Percentiles rank a stretch among this genome's conserved stretches.
Evolutionary conservation across 345 rosid genomes (phyloP).

Genomic region (Acer negundo): DNA sequence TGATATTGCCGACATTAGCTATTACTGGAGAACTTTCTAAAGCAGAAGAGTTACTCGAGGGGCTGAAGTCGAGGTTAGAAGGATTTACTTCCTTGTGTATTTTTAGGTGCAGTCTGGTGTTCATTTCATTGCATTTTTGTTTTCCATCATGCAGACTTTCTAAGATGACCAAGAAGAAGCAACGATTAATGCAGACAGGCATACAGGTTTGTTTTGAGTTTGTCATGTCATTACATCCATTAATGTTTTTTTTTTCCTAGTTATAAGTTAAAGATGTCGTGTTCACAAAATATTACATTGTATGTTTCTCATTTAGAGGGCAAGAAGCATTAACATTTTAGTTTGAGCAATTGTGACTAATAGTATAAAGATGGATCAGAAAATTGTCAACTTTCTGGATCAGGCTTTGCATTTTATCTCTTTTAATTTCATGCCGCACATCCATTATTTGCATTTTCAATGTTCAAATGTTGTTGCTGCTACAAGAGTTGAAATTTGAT

Average conservation of each 20-base stretch:
- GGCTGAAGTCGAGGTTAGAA: constrained; percentile 67
- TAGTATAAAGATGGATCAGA: background rate
- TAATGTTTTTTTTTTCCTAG: background rate
- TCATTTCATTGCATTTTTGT: constrained; percentile 15
- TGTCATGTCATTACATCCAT: too few relatives aligned
- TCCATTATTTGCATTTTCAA: background rate
- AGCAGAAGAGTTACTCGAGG: constrained; percentile 68
- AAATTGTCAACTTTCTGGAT: background rate
- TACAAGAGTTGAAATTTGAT: too few relatives aligned
- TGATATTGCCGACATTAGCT: constrained; percentile 81
- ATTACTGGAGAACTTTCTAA: constrained; percentile 57
- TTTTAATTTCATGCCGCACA: background rate
- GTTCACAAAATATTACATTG: background rate
- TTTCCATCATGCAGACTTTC: constrained; percentile 47
- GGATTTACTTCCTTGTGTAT: constrained; percentile 17
- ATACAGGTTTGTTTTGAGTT: constrained; percentile 54
- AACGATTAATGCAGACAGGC: constrained; percentile 64
- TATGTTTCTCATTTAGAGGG: background rate
- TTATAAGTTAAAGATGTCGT: background rate
- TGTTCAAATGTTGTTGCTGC: background rate
- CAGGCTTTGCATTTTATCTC: background rate
- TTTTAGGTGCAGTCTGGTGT: background rate
- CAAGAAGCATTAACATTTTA: background rate
- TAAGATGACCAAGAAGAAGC: constrained; percentile 75
- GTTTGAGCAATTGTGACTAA: background rate